Evolutionary conservation across 2,329 filamentous ascomycete species (phyloP), one percentile per base, ranked within the genome.

Genomic region (Pseudogymnoascus sp.): DNA sequence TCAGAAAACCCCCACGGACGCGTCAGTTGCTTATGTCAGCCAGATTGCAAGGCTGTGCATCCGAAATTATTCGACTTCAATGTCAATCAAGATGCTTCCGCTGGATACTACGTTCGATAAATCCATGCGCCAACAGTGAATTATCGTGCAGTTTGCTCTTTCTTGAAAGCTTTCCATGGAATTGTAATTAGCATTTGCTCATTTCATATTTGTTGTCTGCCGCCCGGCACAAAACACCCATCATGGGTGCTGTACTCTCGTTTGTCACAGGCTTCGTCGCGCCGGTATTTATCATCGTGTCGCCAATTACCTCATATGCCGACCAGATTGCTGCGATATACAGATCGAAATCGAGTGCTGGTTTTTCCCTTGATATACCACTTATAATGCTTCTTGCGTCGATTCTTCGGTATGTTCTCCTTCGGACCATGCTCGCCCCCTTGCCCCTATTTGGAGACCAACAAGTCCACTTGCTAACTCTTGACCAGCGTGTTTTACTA

Each of bases 351-450:
- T 85, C 84, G 45, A 88, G 85, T 67, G 84, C 83, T 12, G 85
- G 86, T 62, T 89, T 89, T 75, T 89, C 86, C 16, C 79, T 89
- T 65, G 86, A 89, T 69, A 89, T 88, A 49, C 86, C 86, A 33
- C 76, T 89, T 63, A 89, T 89, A 65, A 89, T 89, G 86, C 82
- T 89, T 60, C 80, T 88, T 61, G 84, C 86, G 28, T 89, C 85
- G 3, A 76, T 89, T 62, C 75, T 88, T 62, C 84, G 85, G 84
- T 88, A 71, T 55, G 76, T 63, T 19, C 12, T 28, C n/a, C 36
- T 30, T 38, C 33, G 16, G 28, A n/a, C 7, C 52, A 22, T 2
- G 4, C 30, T 22, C 12, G 52, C 41, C 39, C 35, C 30, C 60
- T n/a, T 49, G 36, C 22, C 33, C 55, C 39, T 45, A 41, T 60